Percentiles rank a stretch among this genome's conserved stretches.
phyloP scores from a whole-genome alignment of 208 protist species.

The Crithidia bombi region DNA sequence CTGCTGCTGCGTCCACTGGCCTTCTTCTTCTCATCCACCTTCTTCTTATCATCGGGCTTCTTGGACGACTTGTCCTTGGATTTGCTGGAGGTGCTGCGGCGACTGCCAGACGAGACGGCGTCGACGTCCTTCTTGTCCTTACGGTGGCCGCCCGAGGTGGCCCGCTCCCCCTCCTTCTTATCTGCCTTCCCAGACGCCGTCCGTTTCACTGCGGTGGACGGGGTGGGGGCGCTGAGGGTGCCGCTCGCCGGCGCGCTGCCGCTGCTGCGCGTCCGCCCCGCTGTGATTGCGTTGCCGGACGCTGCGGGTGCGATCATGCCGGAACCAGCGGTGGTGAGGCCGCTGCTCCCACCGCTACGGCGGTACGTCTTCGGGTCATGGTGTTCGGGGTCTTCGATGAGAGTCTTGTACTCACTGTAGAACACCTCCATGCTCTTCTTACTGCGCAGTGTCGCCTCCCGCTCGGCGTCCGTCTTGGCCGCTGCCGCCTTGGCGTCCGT shows the following conservation, averaged over 20 bases:
- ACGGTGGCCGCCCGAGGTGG: conserved; percentile 1
- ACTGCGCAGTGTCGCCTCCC: conserved; percentile 37
- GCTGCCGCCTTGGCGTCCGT: conserved; percentile 37
- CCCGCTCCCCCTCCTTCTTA: background rate
- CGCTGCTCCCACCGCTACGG: conserved; percentile 36
- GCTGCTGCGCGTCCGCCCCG: background rate
- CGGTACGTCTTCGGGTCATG: conserved; percentile 60
- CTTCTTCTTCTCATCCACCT: conserved; percentile 20
- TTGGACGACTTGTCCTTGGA: background rate
- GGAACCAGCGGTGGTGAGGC: conserved; percentile 13
- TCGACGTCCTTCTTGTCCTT: background rate
- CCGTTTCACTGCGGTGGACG: background rate
- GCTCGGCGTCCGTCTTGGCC: conserved; percentile 43
- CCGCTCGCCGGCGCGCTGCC: background rate
- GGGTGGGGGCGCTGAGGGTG: background rate
- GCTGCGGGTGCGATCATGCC: conserved; percentile 13
- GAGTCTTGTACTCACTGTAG: conserved; percentile 59
- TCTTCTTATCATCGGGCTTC: conserved; percentile 4
- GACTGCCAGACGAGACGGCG: conserved; percentile 23
- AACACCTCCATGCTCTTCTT: conserved; percentile 68
- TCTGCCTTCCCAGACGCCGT: background rate
- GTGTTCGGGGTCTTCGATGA: conserved; percentile 54
- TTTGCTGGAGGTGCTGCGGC: conserved; percentile 7
- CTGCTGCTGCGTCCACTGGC: conserved; percentile 16
- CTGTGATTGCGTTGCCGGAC: background rate